phyloP scores from a whole-genome alignment of 129 eudicot species.

The Sambucus nigra region DNA sequence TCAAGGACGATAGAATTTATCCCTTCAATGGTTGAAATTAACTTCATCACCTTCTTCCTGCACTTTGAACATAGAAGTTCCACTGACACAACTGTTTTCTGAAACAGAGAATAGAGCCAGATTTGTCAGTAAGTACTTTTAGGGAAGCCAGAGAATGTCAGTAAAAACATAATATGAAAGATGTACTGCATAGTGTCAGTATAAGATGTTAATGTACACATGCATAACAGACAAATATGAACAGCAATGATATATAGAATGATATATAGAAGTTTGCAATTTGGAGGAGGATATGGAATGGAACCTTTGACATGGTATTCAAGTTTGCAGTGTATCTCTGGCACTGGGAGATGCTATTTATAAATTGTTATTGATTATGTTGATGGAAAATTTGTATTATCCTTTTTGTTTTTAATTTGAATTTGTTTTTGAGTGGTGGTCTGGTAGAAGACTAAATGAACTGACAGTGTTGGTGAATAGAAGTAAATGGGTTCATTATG shows the following conservation, averaged over 20 bases:
- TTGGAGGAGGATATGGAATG: slow-evolving; percentile 2
- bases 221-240: slow-evolving; percentile 3
- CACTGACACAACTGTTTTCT: slow-evolving; percentile 64
- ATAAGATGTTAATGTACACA: slow-evolving; percentile 8
- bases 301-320: no score
- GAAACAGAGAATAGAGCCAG: slow-evolving; percentile 15
- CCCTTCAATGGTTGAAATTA: no score
- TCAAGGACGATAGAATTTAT: slow-evolving; percentile 48
- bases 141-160: slow-evolving; percentile 8
- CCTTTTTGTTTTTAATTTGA: not conserved
- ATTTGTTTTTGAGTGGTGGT: not conserved
- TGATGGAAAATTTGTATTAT: no score
- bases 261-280: not conserved
- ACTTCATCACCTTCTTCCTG: slow-evolving; percentile 48
- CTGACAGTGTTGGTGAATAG: slow-evolving; percentile 29
- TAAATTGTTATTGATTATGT: slow-evolving; percentile 1
- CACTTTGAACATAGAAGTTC: slow-evolving; percentile 47
- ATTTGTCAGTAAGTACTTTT: slow-evolving; percentile 5
- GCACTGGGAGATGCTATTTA: slow-evolving; percentile 15
- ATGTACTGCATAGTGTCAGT: slow-evolving; percentile 12
- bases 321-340: slow-evolving; percentile 13
- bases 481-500: slow-evolving; percentile 25
- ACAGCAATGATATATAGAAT: not conserved
- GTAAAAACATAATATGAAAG: slow-evolving; percentile 2
- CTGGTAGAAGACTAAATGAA: slow-evolving; percentile 27